Evolutionary conservation across 345 rosid genomes (phyloP), one percentile per base, ranked within the genome.

Genomic region (Boechera retrofracta): DNA sequence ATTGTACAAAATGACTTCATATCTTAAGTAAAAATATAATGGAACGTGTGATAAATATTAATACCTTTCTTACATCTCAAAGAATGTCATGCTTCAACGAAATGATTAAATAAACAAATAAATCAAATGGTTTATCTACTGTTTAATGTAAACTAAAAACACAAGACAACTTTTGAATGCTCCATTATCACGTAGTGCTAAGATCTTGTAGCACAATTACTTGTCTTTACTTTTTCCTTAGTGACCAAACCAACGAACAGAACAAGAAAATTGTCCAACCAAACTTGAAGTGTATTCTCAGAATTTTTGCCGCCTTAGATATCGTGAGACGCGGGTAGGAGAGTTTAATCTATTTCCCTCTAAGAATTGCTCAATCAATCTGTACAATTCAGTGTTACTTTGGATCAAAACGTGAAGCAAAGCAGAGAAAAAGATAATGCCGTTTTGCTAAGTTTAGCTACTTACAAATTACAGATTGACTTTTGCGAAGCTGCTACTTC

Each of bases 281-380:
- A 62, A 69, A 61, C 75, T 44, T 31, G 2, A 54, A 69, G 42
- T 53, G 56, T 28, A n/a, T 9, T 10, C 16, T 67, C 54, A 51
- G 47, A 53, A 31, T 31, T 26, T 10, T 68, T 16, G 67, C 5
- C 47, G 63, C 5, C 51, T 72, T 29, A 58, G 48, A 51, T 24
- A 10, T 21, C 38, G 48, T 7, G 56, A 18, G 54, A 64, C 33
- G 7, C 61, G 11, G 21, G 66, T 3, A 51, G 69, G 48, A 72
- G 81, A 36, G 49, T 10, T 49, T 16, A 65, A 41, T 49, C 69
- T 51, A 59, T 65, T 78, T 51, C 89, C 85, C 82, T 84, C 91
- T 28, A 90, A 82, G 77, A 89, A 94, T 73, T 89, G 92, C 81
- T 94, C 98, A n/a, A 91, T 94, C 77, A 94, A 79, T 86, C 97